phyloP scores from a whole-genome alignment of 164 flowering plant genomes.

The Vitis riparia region DNA sequence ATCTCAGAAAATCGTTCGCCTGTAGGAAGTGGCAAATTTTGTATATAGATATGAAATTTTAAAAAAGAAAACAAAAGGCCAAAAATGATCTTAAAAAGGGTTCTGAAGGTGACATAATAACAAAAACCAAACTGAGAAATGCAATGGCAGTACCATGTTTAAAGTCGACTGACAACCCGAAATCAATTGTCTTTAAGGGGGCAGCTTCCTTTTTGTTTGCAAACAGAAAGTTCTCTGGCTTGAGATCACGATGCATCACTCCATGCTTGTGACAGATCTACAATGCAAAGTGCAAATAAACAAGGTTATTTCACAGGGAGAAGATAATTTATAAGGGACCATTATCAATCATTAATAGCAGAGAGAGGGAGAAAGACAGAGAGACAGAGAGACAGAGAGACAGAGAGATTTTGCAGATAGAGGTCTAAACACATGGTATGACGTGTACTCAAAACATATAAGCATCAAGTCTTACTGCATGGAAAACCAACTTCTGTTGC shows the following conservation, averaged over 20 bases:
- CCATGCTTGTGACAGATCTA: constrained; percentile 56
- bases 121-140: background rate
- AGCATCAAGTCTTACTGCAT: no score
- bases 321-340: background rate
- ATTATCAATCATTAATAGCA: background rate
- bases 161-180: constrained; percentile 50
- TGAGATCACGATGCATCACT: constrained; percentile 60
- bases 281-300: constrained; percentile 3
- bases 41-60: background rate
- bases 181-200: constrained; percentile 48
- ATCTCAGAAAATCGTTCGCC: constrained; percentile 62
- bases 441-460: no score
- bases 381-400: background rate
- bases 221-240: constrained; percentile 56
- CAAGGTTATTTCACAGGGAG: background rate
- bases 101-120: background rate
- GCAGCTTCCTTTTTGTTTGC: constrained; percentile 51
- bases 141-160: constrained; percentile 41
- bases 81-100: background rate
- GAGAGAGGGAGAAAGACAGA: background rate
- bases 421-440: no score
- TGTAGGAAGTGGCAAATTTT: constrained; percentile 8
- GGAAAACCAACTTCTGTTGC: background rate
- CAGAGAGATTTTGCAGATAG: background rate
- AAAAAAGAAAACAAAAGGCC: background rate